Conservation (phyloP, 129 eudicot genomes). For the Artemisia annua region DNA sequence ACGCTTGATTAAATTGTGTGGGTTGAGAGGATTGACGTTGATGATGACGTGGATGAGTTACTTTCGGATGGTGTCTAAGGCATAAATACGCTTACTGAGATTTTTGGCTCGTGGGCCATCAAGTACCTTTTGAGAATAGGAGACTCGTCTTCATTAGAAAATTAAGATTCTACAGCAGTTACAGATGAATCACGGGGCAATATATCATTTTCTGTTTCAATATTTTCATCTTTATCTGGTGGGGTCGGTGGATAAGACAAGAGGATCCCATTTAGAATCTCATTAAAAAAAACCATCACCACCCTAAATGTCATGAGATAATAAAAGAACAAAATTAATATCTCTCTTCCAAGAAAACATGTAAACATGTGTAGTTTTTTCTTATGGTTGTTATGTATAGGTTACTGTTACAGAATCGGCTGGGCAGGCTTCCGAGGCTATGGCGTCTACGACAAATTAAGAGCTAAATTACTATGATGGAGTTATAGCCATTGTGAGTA, state of each 20-base stretch:
- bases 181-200: slow-evolving; percentile 31
- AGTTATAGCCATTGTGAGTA: too few relatives aligned
- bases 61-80: slow-evolving; percentile 22
- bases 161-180: slow-evolving; percentile 36
- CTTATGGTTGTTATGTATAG: too few relatives aligned
- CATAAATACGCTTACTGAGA: slow-evolving; percentile 42
- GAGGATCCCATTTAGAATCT: slow-evolving; percentile 79
- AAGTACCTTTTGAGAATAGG: slow-evolving; percentile 48
- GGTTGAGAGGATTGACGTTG: slow-evolving; percentile 24
- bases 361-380: too few relatives aligned
- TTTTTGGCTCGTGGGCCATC: slow-evolving; percentile 36
- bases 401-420: too few relatives aligned
- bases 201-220: slow-evolving; percentile 30
- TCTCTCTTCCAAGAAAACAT: too few relatives aligned
- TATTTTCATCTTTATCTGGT: slow-evolving; percentile 36
- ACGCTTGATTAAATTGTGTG: slow-evolving; percentile 38
- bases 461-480: too few relatives aligned
- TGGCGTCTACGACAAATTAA: too few relatives aligned
- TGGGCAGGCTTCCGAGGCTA: too few relatives aligned
- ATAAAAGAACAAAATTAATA: not conserved
- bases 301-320: slow-evolving; percentile 48
- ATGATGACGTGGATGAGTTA: slow-evolving; percentile 35
- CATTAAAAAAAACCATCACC: slow-evolving; percentile 93
- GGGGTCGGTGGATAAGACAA: slow-evolving; percentile 70
- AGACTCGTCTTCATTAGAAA: slow-evolving; percentile 48